Evolutionary conservation across 495 filamentous ascomycete species (phyloP).

Genomic region (Halenospora varia): DNA sequence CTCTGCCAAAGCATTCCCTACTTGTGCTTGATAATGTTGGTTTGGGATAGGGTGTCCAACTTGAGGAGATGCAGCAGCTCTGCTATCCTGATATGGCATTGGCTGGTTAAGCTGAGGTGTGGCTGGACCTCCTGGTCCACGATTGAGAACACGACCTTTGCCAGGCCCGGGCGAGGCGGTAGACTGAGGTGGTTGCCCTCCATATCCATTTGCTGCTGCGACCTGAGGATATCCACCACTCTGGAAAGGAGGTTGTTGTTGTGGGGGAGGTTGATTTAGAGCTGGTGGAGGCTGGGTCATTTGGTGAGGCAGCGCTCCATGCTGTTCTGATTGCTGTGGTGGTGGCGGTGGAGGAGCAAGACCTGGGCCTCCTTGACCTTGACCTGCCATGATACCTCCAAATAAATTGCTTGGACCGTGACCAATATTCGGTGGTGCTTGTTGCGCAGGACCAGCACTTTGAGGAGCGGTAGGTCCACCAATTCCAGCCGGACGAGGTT

Average conservation of each 20-base stretch:
- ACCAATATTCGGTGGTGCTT: constrained; percentile 83
- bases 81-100: constrained; percentile 76
- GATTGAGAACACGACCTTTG: constrained; percentile 51
- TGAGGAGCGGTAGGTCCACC: constrained; percentile 54
- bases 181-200: constrained; percentile 62
- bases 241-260: constrained; percentile 29
- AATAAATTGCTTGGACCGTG: constrained; percentile 90
- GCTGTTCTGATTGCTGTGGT: constrained; percentile 52
- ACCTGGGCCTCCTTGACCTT: constrained; percentile 76
- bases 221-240: constrained; percentile 41
- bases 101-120: constrained; percentile 87
- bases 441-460: constrained; percentile 75
- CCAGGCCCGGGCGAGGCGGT: constrained; percentile 84
- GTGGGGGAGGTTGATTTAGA: constrained; percentile 42
- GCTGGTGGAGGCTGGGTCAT: constrained; percentile 49
- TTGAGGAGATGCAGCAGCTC: constrained; percentile 69
- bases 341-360: constrained; percentile 70
- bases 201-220: constrained; percentile 43
- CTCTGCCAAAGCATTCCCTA: constrained; percentile 81
- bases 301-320: constrained; percentile 48
- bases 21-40: constrained; percentile 48
- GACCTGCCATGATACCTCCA: constrained; percentile 91
- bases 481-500: constrained; percentile 59
- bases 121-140: constrained; percentile 66
- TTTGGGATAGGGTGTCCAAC: constrained; percentile 77